Percentiles rank a stretch among this genome's conserved stretches.
Conservation (phyloP, 2,329 filamentous ascomycete species). For the Ophidiomyces ophidiicola region DNA sequence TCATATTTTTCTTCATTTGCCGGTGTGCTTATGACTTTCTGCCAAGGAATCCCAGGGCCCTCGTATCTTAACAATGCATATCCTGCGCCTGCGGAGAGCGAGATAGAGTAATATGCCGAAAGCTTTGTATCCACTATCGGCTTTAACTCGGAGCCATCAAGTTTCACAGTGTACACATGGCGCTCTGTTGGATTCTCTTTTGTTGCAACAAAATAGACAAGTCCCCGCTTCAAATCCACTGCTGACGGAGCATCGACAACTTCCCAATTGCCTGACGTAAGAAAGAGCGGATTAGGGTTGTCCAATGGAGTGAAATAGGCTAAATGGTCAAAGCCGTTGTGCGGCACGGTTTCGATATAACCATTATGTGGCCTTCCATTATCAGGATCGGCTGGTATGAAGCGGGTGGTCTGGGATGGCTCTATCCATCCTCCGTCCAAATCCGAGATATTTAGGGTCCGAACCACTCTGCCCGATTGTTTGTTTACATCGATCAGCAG, state of each 20-base stretch:
- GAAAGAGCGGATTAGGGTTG: constrained; percentile 64
- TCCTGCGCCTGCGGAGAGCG: constrained; percentile 70
- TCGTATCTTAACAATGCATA: constrained; percentile 75
- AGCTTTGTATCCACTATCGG: constrained; percentile 60
- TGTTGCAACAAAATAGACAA: constrained; percentile 83
- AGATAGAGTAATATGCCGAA: constrained; percentile 67
- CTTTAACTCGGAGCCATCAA: constrained; percentile 63
- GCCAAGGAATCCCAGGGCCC: constrained; percentile 78
- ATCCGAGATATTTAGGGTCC: constrained; percentile 64
- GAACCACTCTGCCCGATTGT: constrained; percentile 64
- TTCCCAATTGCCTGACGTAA: constrained; percentile 86
- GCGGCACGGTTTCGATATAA: constrained; percentile 82
- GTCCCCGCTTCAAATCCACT: constrained; percentile 69
- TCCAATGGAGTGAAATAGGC: constrained; percentile 88
- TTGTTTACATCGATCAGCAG: constrained; percentile 67
- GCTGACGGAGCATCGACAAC: constrained; percentile 75
- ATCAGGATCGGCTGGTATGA: constrained; percentile 67
- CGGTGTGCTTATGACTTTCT: constrained; percentile 77
- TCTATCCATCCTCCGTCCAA: constrained; percentile 98
- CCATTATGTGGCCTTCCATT: constrained; percentile 71
- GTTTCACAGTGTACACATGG: constrained; percentile 78
- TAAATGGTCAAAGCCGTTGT: constrained; percentile 78
- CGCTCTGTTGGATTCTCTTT: constrained; percentile 80
- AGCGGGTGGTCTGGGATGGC: constrained; percentile 73
- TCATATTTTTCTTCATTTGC: constrained; percentile 49